phyloP scores from a whole-genome alignment of 176 grass and related monocot genomes.

The Bothriochloa decipiens region DNA sequence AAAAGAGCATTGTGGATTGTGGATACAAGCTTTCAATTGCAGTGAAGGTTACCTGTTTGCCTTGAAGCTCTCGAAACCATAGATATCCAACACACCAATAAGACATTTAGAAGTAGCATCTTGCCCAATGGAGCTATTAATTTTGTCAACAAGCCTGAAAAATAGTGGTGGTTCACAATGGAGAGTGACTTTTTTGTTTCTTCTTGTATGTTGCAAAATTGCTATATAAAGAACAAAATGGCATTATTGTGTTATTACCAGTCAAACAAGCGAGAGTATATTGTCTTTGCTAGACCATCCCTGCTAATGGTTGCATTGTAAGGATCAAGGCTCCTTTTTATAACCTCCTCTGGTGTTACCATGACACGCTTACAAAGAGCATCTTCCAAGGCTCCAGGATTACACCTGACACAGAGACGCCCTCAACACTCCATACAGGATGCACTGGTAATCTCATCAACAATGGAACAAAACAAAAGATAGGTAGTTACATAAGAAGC shows the following conservation, averaged over 20 bases:
- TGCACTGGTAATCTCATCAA: slow-evolving; percentile 27
- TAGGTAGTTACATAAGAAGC: slow-evolving; percentile 81
- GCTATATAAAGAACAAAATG: slow-evolving; percentile 25
- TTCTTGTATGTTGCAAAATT: background rate
- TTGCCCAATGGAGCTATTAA: slow-evolving; percentile 96
- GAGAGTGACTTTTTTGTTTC: background rate
- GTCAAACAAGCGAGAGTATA: slow-evolving; percentile 99
- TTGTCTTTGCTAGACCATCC: slow-evolving; percentile 95
- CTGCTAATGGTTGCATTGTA: slow-evolving; percentile 87
- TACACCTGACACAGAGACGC: slow-evolving; percentile 69
- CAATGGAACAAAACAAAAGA: slow-evolving; percentile 41
- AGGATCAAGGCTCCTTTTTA: slow-evolving; percentile 97
- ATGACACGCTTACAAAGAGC: slow-evolving; percentile 97
- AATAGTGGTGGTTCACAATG: slow-evolving; percentile 24
- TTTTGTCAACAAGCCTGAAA: slow-evolving; percentile 96
- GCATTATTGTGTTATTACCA: slow-evolving; percentile 81
- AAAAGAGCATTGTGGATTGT: background rate
- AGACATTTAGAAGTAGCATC: slow-evolving; percentile 87
- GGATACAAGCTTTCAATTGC: slow-evolving; percentile 19
- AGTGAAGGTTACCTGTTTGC: slow-evolving; percentile 65
- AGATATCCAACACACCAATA: slow-evolving; percentile 97
- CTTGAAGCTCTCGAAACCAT: slow-evolving; percentile 99
- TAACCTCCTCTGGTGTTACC: slow-evolving; percentile 98
- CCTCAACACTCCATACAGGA: slow-evolving; percentile 32
- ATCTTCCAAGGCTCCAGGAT: slow-evolving; percentile 85